Base-by-base conservation (phyloP, 768 basidiomycete species). In the Exsudoporus frostii region DNA sequence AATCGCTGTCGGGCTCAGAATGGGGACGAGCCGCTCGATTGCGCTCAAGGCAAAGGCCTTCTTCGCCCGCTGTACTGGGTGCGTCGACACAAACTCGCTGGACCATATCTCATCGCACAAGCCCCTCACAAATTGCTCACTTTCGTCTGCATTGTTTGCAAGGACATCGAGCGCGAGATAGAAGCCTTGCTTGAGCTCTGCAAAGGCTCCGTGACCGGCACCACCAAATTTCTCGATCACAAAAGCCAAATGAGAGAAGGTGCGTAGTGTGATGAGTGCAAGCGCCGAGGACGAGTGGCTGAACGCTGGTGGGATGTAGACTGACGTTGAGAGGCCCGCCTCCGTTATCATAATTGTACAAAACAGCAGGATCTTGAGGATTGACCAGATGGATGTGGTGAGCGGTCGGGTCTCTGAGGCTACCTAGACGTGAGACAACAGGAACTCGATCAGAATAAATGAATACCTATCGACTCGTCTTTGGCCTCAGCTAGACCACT, bases 141-240 rank as follows among this genome's bases (percentile, higher is more conserved):
- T 69, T 46, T 71, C 75, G 32, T 48, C 59, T 50, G 55, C 47
- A 56, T 76, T 71, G 24, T 71, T 67, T 20, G 82, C 74, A 9
- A 92, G 72, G 36, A 94, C 74, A 57, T 95, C 92, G 22, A 94
- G 71, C 1, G 90, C 83, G 29, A 86, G 78, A 65, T 89, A 92
- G 59, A 90, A 88, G 1, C 79, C 81, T 60, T 82, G 82, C 59
- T 86, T 85, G 38, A 93, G 76, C 61, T 92, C 88, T 25, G 75
- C 62, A 62, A 95, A 88, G 3, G 85, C 81, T 20, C 76, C 76
- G 19, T 71, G 70, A 15, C 73, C 74, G 0, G 73, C 68, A 8
- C 89, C 88, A 3, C 92, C 92, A 58, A 93, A 92, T 60, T 87
- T 83, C 9, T 85, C 82, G 8, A 92, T 81, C 44, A 92, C 79